Base-by-base conservation (phyloP, 768 basidiomycete species). In the Daedalea quercina region DNA sequence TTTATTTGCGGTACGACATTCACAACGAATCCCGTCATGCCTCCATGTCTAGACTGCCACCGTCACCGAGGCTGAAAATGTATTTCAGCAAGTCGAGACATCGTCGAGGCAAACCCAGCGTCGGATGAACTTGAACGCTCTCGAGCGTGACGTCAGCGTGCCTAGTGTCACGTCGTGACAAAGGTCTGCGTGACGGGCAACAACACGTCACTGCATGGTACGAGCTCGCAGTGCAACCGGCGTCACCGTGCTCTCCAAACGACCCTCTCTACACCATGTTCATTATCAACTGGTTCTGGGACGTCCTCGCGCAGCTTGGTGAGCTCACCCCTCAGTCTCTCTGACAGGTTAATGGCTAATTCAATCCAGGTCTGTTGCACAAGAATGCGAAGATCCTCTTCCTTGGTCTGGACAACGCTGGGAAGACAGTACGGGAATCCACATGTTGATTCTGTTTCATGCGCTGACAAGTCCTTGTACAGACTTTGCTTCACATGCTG, bases 331-430 rank as follows among this genome's bases (percentile, higher is more conserved):
- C 25, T 19, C 49, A 43, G 41, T 50, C 17, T 12, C 37, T 43
- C 19, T 49, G 24, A 40, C 37, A 15, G 51, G 12, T 23, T 24
- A 2, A 13, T 2, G 15, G 33, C 17, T 26, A 15, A 20, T 35
- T 24, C 35, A 46, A 53, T 34, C 19, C 47, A 94, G 93, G 93
- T 59, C 78, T 95, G 63, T 64, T 87, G 73, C 90, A 94, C 78
- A 96, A 99, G 87, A 97, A 96, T 68, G 96, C 96, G 60, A 99
- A 98, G 81, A 96, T 99, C 68, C 81, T 99, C 58, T 99, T 99
- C 84, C 82, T 99, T 49, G 96, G 96, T 57, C 81, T 98, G 51
- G 95, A 98, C 69, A 99, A 98, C 76, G 96, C 96, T 49, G 95
- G 96, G 67, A 99, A 98, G 81, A 98, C 96, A 55, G 95, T 96